phyloP scores from a whole-genome alignment of 768 basidiomycete genomes.

The Leccinum barrowsii region DNA sequence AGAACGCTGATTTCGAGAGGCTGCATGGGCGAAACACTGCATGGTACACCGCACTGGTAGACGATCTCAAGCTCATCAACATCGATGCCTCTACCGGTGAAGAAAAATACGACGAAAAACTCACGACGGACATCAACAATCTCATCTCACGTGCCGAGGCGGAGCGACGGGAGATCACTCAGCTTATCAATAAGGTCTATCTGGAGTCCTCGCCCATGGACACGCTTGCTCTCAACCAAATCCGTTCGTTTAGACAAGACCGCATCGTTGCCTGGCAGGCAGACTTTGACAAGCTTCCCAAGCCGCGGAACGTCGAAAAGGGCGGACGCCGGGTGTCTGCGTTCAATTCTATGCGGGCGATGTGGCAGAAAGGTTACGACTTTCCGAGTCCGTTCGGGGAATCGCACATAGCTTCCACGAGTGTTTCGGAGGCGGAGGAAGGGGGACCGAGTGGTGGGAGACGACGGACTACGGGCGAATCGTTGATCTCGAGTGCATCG shows the following conservation, averaged over 20 bases:
- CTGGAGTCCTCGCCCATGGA: constrained; percentile 77
- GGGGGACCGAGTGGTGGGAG: constrained; percentile 34
- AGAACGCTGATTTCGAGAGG: constrained; percentile 85
- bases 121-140: constrained; percentile 59
- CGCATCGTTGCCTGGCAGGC: constrained; percentile 96
- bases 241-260: constrained; percentile 85
- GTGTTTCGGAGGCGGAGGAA: constrained; percentile 74
- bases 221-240: constrained; percentile 82
- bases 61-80: constrained; percentile 72
- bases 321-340: constrained; percentile 54
- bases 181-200: constrained; percentile 76
- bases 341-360: constrained; percentile 66
- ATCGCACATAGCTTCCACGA: constrained; percentile 56
- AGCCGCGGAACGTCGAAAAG: constrained; percentile 57
- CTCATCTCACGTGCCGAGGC: constrained; percentile 71
- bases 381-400: constrained; percentile 51
- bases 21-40: constrained; percentile 65
- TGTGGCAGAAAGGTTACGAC: constrained; percentile 66
- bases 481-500: constrained; percentile 65
- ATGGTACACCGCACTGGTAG: constrained; percentile 75
- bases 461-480: constrained; percentile 50
- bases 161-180: constrained; percentile 69
- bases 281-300: constrained; percentile 84
- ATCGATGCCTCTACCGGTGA: constrained; percentile 81
- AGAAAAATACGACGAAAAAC: constrained; percentile 60